phyloP scores from a whole-genome alignment of 2,329 filamentous ascomycete species.

The Monosporascus sp. region DNA sequence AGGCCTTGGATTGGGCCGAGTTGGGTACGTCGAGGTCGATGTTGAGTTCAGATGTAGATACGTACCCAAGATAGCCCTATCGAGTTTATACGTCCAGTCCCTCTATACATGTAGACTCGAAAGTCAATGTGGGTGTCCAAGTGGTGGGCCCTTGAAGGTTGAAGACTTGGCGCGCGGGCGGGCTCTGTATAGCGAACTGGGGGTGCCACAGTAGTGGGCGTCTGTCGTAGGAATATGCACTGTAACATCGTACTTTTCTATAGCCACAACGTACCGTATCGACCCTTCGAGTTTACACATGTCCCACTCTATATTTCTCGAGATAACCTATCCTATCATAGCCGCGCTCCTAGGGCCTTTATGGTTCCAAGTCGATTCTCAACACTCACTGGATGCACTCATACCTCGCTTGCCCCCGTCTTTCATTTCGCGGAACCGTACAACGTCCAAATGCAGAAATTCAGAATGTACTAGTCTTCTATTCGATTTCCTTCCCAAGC shows the following conservation, averaged over 20 bases:
- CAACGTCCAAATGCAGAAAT: slow-evolving; percentile 8
- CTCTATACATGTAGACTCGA: no score
- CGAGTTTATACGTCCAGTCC: background rate
- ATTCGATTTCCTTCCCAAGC: slow-evolving; percentile 1
- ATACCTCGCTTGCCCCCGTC: background rate
- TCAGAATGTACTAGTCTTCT: slow-evolving; percentile 1
- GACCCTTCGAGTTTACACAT: background rate
- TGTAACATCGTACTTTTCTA: background rate
- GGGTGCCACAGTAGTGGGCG: slow-evolving; percentile 1
- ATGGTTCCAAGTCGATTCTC: slow-evolving; percentile 13
- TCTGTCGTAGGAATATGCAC: background rate
- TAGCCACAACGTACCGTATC: background rate
- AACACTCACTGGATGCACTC: slow-evolving; percentile 13
- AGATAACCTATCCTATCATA: slow-evolving; percentile 15
- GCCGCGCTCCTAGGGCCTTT: slow-evolving; percentile 12
- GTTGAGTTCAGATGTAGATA: background rate
- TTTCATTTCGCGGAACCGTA: slow-evolving; percentile 9
- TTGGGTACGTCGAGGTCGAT: slow-evolving; percentile 2
- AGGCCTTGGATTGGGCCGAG: slow-evolving; percentile 13
- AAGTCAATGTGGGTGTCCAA: background rate
- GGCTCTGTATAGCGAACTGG: background rate
- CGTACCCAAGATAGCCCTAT: background rate
- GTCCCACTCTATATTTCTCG: slow-evolving; percentile 6
- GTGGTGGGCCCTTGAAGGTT: background rate
- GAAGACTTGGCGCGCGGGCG: background rate